These are phyloP conservation scores for Termitomyces titanicus DNA, from an alignment of 768 basidiomycete species.

Conservation along the genomic window DNA sequence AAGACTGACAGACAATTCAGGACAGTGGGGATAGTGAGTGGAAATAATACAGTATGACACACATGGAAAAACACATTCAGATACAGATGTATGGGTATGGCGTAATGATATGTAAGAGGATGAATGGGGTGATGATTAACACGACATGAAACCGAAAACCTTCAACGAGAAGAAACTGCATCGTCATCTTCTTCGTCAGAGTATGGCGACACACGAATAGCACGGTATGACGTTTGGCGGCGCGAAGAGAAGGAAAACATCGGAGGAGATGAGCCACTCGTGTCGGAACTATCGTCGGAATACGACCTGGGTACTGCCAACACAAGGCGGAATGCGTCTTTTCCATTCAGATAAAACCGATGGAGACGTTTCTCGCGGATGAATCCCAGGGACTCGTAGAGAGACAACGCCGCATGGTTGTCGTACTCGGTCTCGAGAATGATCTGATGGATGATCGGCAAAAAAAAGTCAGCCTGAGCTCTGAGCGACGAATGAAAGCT, in stretches of 20 bases:
- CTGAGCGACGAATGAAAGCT: neutral
- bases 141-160: neutral
- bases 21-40: neutral
- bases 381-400: constrained; percentile 93
- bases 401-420: constrained; percentile 79
- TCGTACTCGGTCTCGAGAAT: constrained; percentile 96
- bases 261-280: constrained; percentile 22
- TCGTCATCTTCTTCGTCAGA: constrained; percentile 42
- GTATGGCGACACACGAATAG: constrained; percentile 43
- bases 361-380: constrained; percentile 92
- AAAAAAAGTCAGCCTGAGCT: constrained; percentile 1
- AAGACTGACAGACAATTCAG: neutral
- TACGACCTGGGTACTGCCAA: constrained; percentile 48
- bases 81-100: constrained; percentile 1
- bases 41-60: neutral
- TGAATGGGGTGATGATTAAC: neutral
- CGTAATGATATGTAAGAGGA: neutral
- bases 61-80: neutral
- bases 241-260: constrained; percentile 15
- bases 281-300: constrained; percentile 32
- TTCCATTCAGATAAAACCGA: constrained; percentile 96
- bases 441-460: constrained; percentile 46
- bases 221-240: constrained; percentile 30
- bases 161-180: constrained; percentile 30
- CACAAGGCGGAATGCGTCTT: constrained; percentile 88